Base-by-base conservation (phyloP, 306 rosid genomes). In the Casuarina cunninghamiana region DNA sequence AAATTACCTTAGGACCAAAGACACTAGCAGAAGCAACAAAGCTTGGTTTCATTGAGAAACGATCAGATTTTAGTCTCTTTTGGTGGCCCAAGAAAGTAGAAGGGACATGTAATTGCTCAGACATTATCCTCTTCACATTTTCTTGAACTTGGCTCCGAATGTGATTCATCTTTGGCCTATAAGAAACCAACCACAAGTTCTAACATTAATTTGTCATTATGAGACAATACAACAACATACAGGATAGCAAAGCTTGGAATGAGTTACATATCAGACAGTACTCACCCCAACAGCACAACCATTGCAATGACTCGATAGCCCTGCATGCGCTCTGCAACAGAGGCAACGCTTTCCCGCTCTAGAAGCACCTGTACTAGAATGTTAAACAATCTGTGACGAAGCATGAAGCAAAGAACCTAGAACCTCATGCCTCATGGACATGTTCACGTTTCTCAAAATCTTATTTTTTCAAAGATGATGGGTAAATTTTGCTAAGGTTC, bases 291-390 rank as follows among this genome's bases (percentile, higher is more conserved):
- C 62, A 95, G 84, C 71, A 92, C 82, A 84, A 92, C 75, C 98
- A 92, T 95, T 62, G 98, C 97, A 78, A 88, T 83, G 61, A 89
- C 97, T 87, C 89, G 95, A 88, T 92, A 91, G 70, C 77, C 90
- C 78, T 83, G 95, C 98, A 92, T 90, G 77, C 76, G 90, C 60
- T 91, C 90, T 70, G 81, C 83, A 5, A 89, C 10, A 16, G 85
- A 80, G 68, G 87, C 79, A 43, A 61, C 38, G 75, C 86, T 73
- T 83, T 84, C 95, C 78, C 71, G 86, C 83, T 92, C 97, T 69
- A 95, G 81, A 83, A 84, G 89, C 48, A 88, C 87, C 97, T 92
- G 89, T 44, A 44, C 51, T 4, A 58, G 67, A 57, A 81, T 74
- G 82, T 54, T 16, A 63, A 69, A 63, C 42, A 60, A 73, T 75